Evolutionary conservation across 2,329 filamentous ascomycete genomes (phyloP).

Genomic region (Ophiostoma ips): DNA sequence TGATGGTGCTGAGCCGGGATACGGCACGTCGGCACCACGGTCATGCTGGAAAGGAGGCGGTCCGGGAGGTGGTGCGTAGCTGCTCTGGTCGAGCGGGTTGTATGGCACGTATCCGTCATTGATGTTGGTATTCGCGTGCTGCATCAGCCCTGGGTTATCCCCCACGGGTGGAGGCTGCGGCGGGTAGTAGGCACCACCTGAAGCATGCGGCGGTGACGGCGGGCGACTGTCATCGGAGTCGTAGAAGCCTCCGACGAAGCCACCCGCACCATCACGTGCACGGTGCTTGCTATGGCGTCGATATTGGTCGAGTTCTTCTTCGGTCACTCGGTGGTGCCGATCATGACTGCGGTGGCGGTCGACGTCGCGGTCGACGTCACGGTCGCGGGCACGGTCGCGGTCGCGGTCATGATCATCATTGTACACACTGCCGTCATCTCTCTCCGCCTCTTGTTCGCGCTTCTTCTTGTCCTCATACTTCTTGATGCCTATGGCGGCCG

Average conservation of each 20-base stretch:
- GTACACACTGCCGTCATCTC: background rate
- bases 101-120: constrained; percentile 25
- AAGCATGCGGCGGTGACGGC: constrained; percentile 35
- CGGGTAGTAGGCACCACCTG: constrained; percentile 36
- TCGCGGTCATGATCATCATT: background rate
- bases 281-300: constrained; percentile 1
- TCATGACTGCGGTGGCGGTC: constrained; percentile 13
- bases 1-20: background rate
- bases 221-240: constrained; percentile 19
- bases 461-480: constrained; percentile 39
- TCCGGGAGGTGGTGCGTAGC: constrained; percentile 26
- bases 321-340: constrained; percentile 14
- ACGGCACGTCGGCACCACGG: constrained; percentile 3
- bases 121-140: constrained; percentile 23
- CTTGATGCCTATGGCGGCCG: constrained; percentile 49
- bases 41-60: constrained; percentile 16
- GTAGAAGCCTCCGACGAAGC: constrained; percentile 19
- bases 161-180: constrained; percentile 14
- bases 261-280: constrained; percentile 15
- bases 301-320: background rate
- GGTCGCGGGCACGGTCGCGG: too few relatives aligned
- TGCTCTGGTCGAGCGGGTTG: constrained; percentile 28
- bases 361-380: constrained; percentile 16
- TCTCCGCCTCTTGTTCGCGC: constrained; percentile 18
- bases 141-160: constrained; percentile 18